These are phyloP conservation scores for Dillenia turbinata DNA, from an alignment of 164 flowering plant species.

Conservation along the genomic window DNA sequence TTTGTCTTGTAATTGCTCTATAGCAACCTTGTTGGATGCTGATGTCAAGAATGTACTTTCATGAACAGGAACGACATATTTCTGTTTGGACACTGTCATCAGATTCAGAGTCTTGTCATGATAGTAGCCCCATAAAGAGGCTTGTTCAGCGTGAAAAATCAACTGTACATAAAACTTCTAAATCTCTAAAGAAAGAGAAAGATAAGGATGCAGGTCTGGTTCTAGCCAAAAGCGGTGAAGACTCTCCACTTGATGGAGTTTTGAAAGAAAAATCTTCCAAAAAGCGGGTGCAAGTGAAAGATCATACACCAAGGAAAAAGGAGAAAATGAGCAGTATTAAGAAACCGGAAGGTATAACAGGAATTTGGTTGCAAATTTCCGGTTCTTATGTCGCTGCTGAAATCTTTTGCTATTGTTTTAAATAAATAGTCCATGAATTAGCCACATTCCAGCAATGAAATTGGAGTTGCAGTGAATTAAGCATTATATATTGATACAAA, in stretches of 20 bases:
- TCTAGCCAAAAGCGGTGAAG: slow-evolving; percentile 15
- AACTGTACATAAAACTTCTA: slow-evolving; percentile 7
- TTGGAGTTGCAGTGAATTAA: too few species aligned
- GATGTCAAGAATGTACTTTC: too few species aligned
- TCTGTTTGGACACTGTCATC: slow-evolving; percentile 23
- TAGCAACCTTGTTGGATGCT: too few species aligned
- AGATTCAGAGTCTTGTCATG: slow-evolving; percentile 21
- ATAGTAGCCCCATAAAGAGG: slow-evolving; percentile 4
- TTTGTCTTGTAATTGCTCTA: too few species aligned
- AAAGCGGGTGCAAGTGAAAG: slow-evolving; percentile 13
- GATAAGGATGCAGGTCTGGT: slow-evolving; percentile 20
- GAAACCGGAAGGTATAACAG: slow-evolving; percentile 18
- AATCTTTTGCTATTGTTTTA: too few species aligned
- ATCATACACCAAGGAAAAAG: slow-evolving; percentile 10
- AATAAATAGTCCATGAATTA: too few species aligned
- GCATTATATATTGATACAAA: background rate
- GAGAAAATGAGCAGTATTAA: slow-evolving; percentile 1
- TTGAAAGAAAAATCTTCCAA: slow-evolving; percentile 14
- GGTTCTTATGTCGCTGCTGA: too few species aligned
- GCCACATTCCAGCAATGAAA: too few species aligned
- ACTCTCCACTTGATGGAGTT: slow-evolving; percentile 14
- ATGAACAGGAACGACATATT: slow-evolving; percentile 10
- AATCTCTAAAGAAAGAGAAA: slow-evolving; percentile 9
- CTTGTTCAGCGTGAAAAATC: slow-evolving; percentile 11
- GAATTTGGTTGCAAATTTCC: background rate